Evolutionary conservation across 805 yeast species (phyloP).

Genomic region (Cyberlindnera meyerae): DNA sequence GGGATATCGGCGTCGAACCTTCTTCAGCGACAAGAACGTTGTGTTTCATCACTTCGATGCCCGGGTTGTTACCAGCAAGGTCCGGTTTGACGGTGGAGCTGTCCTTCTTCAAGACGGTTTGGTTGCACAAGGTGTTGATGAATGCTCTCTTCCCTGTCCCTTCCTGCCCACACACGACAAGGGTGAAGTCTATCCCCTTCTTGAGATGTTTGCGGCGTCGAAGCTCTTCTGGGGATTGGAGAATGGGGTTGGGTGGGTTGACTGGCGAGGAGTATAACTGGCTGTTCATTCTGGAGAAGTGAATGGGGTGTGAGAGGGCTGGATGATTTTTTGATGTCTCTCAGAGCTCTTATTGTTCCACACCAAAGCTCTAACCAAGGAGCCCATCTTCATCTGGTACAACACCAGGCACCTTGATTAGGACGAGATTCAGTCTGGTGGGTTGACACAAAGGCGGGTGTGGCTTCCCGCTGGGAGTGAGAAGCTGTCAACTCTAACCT

Average conservation of each 20-base stretch:
- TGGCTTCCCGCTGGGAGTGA: too few relatives aligned
- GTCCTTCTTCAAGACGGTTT: constrained; percentile 34
- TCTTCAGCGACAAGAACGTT: constrained; percentile 56
- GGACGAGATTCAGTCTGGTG: too few relatives aligned
- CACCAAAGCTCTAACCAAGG: too few relatives aligned
- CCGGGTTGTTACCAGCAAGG: constrained; percentile 32
- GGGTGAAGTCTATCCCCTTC: constrained; percentile 56
- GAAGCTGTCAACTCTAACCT: too few relatives aligned
- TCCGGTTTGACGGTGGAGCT: constrained; percentile 25
- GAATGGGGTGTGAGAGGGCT: too few relatives aligned
- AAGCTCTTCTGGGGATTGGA: constrained; percentile 33
- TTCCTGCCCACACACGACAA: constrained; percentile 67
- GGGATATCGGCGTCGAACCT: constrained; percentile 44
- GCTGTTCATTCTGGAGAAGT: too few relatives aligned
- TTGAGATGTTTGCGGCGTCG: constrained; percentile 59
- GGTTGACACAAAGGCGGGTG: too few relatives aligned
- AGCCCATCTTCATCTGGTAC: too few relatives aligned
- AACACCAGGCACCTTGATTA: too few relatives aligned
- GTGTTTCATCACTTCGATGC: constrained; percentile 40
- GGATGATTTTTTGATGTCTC: too few relatives aligned
- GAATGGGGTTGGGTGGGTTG: not conserved
- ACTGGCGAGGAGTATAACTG: too few relatives aligned
- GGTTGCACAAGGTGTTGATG: constrained; percentile 60
- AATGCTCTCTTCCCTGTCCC: constrained; percentile 76
- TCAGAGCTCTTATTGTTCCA: too few relatives aligned